Base-by-base conservation (phyloP, 352 stramenopile genomes). In the Phytophthora nicotianae region DNA sequence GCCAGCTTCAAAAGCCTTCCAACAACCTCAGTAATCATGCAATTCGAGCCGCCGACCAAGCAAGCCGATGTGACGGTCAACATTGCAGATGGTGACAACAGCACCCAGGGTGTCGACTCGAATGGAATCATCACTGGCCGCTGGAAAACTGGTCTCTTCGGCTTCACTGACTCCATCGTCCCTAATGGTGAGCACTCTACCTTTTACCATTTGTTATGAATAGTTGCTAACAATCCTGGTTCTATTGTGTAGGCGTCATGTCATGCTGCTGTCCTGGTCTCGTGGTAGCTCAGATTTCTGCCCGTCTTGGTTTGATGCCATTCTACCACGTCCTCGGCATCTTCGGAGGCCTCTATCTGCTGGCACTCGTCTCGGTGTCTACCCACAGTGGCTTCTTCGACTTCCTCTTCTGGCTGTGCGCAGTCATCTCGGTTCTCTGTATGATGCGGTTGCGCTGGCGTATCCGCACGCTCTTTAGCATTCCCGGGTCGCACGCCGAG, bases 81-180 rank as follows among this genome's bases (percentile, higher is more conserved):
- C 37, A 69, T 86, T 26, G 56, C 57, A 40, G 60, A 72, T 60
- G 61, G 68, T 37, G 65, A 65, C 38, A 74, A 55, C 42, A 74
- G 33, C 54, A 66, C 55, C 37, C 58, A 79, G 10, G 81, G 80
- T 21, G 70, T 75, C 40, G 84, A 91, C 68, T 73, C 84, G 21
- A 91, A 91, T 56, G 84, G 80, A 9, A 74, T 93, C 51, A 65
- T 89, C 35, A 83, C 79, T n/a, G 81, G 84, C 23, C 77, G 77
- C 65, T 92, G 83, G 83, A 92, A 92, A 63, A 86, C 77, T 10
- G 76, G 78, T 29, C 63, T 92, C 55, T 92, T 88, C 42, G 80
- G 74, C 61, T 92, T 75, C 67, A 84, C 68, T 19, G 78, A 88
- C 57, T 80, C 79, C 7, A 56, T 90, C 42, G 68, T 92, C 1